These are phyloP conservation scores for Ceratobasidium sp. DNA, from an alignment of 1,284 basidiomycete genomes.

Conservation along the genomic window DNA sequence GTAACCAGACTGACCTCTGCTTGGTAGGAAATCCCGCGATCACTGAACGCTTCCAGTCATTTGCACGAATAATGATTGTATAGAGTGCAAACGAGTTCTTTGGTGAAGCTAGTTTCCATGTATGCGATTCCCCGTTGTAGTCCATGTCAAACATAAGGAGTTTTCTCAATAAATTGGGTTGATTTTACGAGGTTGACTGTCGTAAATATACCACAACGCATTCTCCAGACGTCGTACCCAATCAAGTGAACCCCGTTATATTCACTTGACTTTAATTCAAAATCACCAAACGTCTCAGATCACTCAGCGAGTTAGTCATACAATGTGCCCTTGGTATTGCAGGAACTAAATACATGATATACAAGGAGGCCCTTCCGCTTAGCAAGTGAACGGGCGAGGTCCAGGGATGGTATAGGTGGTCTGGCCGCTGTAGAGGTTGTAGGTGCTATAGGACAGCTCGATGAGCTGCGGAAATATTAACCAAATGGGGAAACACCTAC, in stretches of 20 bases:
- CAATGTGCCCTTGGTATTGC: slow-evolving; percentile 9
- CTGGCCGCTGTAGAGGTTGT: slow-evolving; percentile 38
- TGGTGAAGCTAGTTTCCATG: slow-evolving; percentile 1
- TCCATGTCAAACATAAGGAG: background rate
- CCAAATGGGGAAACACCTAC: background rate
- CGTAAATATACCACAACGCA: background rate
- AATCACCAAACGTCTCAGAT: background rate
- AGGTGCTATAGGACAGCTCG: slow-evolving; percentile 17
- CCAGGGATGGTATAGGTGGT: slow-evolving; percentile 60
- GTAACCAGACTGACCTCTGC: background rate
- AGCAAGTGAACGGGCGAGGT: slow-evolving; percentile 46
- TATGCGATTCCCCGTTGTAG: slow-evolving; percentile 12
- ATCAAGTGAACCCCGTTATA: background rate
- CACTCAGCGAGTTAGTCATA: background rate
- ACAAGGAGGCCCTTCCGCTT: background rate
- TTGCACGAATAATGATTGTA: slow-evolving; percentile 20
- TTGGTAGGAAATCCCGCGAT: slow-evolving; percentile 35
- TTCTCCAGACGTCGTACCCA: background rate
- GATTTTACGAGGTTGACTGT: background rate
- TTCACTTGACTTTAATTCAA: background rate
- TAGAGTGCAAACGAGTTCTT: slow-evolving; percentile 4
- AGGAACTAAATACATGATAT: slow-evolving; percentile 19
- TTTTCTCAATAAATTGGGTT: slow-evolving; percentile 11
- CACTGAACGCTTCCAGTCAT: slow-evolving; percentile 15
- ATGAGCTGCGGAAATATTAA: background rate